Percentiles rank a stretch among this genome's conserved stretches.
Conservation (phyloP, 306 rosid genomes). For the Astragalus membranaceus region DNA sequence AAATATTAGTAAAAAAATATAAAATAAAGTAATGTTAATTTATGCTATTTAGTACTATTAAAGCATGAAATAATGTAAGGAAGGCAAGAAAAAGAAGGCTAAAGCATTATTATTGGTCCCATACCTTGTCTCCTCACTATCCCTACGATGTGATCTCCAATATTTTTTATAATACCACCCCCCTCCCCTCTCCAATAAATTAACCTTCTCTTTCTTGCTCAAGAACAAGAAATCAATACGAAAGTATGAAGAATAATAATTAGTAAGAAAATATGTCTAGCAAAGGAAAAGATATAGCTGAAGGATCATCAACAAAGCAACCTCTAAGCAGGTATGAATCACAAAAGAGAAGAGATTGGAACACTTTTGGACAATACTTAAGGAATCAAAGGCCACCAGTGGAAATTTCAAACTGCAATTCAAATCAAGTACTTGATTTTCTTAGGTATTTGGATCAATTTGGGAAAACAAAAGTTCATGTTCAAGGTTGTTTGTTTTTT, state of each 20-base stretch:
- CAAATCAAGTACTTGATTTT: slow-evolving; percentile 63
- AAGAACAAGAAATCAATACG: not conserved
- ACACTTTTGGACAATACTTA: slow-evolving; percentile 75
- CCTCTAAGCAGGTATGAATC: slow-evolving; percentile 65
- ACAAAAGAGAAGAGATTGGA: slow-evolving; percentile 78
- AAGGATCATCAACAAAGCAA: slow-evolving; percentile 28
- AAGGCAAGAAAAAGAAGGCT: slow-evolving; percentile 31
- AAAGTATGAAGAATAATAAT: slow-evolving; percentile 6
- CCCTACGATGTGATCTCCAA: slow-evolving; percentile 33
- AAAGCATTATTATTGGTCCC: slow-evolving; percentile 45
- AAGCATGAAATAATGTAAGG: slow-evolving; percentile 38
- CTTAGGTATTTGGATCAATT: slow-evolving; percentile 68
- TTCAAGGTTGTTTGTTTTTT: slow-evolving; percentile 47
- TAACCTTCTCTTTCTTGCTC: slow-evolving; percentile 7
- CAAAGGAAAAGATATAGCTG: slow-evolving; percentile 36
- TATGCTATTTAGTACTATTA: slow-evolving; percentile 36
- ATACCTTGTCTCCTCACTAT: slow-evolving; percentile 36
- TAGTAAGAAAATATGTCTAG: slow-evolving; percentile 21
- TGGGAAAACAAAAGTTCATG: slow-evolving; percentile 79
- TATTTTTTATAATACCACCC: not conserved
- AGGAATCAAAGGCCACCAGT: slow-evolving; percentile 76
- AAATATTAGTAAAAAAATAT: not conserved
- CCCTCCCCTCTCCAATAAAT: not conserved
- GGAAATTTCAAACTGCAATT: slow-evolving; percentile 56
- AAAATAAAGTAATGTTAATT: slow-evolving; percentile 22